Conservation (phyloP, 2,329 filamentous ascomycete genomes). For the Aplosporella prunicola region DNA sequence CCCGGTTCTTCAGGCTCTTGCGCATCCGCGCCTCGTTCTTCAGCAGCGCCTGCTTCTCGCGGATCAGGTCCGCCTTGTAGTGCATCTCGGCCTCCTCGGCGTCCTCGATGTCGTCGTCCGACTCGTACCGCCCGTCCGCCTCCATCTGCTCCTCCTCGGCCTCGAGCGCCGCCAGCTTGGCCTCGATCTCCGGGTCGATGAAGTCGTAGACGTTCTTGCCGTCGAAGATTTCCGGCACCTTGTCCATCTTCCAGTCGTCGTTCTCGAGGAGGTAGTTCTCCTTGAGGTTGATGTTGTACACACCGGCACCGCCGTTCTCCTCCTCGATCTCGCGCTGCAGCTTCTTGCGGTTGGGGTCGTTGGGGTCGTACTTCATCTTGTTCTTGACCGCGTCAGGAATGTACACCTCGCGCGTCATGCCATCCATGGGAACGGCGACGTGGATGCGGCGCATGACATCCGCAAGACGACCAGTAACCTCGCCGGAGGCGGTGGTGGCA, state of each 20-base stretch:
- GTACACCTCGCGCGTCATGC: slow-evolving; percentile 67
- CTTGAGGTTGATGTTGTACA: slow-evolving; percentile 89
- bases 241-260: slow-evolving; percentile 91
- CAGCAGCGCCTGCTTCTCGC: slow-evolving; percentile 87
- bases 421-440: slow-evolving; percentile 86
- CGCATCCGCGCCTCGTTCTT: slow-evolving; percentile 91
- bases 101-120: slow-evolving; percentile 62
- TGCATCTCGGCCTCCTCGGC: slow-evolving; percentile 79
- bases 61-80: slow-evolving; percentile 88
- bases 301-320: slow-evolving; percentile 88
- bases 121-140: slow-evolving; percentile 88
- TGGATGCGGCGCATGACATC: slow-evolving; percentile 93
- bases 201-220: slow-evolving; percentile 98
- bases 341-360: slow-evolving; percentile 71
- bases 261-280: slow-evolving; percentile 80
- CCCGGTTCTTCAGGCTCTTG: slow-evolving; percentile 95
- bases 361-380: slow-evolving; percentile 81
- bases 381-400: slow-evolving; percentile 78
- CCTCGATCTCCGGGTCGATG: slow-evolving; percentile 92
- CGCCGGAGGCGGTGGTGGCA: slow-evolving; percentile 68
- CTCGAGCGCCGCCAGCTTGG: slow-evolving; percentile 82
- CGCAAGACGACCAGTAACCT: slow-evolving; percentile 69
- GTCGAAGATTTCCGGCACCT: slow-evolving; percentile 85
- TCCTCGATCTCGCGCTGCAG: slow-evolving; percentile 82
- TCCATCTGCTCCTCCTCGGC: slow-evolving; percentile 92